Percentiles rank a stretch among this genome's conserved stretches.
These are phyloP conservation scores for Kandelia obovata DNA, from an alignment of 345 rosid species.

Conservation along the genomic window DNA sequence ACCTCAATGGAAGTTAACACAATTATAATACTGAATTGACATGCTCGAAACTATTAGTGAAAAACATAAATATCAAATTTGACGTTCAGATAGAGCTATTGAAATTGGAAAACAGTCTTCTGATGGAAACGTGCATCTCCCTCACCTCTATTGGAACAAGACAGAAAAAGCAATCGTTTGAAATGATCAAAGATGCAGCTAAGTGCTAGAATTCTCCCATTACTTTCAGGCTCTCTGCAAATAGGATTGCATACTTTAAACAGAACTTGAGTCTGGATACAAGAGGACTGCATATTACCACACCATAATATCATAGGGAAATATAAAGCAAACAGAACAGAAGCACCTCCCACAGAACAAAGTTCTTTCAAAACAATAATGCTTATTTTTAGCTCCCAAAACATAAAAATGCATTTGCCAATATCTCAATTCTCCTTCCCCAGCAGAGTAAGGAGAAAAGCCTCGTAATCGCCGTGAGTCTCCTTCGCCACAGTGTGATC, in stretches of 20 bases:
- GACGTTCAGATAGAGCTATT: too few species aligned
- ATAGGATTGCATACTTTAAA: neutral
- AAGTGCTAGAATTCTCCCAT: too few species aligned
- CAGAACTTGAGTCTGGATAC: neutral
- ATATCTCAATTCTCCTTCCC: conserved; percentile 35
- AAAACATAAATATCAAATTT: too few species aligned
- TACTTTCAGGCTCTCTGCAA: too few species aligned
- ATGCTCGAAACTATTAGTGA: too few species aligned
- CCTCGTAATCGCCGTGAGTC: conserved; percentile 54
- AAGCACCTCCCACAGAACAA: neutral
- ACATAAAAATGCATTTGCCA: neutral
- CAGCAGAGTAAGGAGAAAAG: conserved; percentile 48
- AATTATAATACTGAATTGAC: neutral
- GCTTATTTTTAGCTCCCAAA: neutral
- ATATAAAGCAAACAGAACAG: neutral
- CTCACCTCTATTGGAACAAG: too few species aligned
- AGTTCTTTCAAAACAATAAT: neutral
- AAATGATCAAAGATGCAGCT: too few species aligned
- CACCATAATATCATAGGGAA: neutral
- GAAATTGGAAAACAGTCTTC: too few species aligned
- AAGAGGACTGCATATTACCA: neutral
- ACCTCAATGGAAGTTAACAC: neutral
- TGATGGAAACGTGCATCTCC: too few species aligned
- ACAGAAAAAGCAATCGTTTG: too few species aligned
- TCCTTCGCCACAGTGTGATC: conserved; percentile 52